Percentiles rank a stretch among this genome's conserved stretches.
Evolutionary conservation across 768 basidiomycete species (phyloP).

Genomic region (Boletus sp.): DNA sequence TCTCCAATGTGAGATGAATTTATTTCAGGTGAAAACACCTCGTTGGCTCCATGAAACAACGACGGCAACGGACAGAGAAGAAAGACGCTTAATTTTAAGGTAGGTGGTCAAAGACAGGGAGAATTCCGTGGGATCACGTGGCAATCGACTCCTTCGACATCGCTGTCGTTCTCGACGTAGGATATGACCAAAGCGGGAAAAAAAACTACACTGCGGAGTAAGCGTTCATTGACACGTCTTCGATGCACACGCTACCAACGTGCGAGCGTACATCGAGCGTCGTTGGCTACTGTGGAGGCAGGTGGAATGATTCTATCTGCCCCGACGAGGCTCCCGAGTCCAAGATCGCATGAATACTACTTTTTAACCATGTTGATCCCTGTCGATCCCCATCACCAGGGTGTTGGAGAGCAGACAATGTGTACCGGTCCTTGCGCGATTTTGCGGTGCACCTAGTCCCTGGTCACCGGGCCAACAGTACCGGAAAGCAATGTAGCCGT

Average conservation of each 20-base stretch:
- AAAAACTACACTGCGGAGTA: background rate
- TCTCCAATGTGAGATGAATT: background rate
- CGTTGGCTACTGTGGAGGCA: too few relatives aligned
- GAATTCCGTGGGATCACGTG: background rate
- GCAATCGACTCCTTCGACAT: background rate
- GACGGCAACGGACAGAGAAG: too few relatives aligned
- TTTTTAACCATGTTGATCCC: background rate
- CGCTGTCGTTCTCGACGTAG: background rate
- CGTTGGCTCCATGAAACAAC: too few relatives aligned
- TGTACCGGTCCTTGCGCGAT: slow-evolving; percentile 15
- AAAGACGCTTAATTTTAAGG: too few relatives aligned
- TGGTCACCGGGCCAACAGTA: background rate
- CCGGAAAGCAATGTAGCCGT: background rate
- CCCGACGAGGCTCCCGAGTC: background rate
- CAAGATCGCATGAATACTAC: background rate
- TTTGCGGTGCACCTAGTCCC: slow-evolving; percentile 2
- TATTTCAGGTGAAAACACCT: too few relatives aligned
- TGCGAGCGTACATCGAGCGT: background rate
- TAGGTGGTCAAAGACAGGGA: too few relatives aligned
- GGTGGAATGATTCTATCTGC: background rate
- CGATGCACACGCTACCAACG: background rate
- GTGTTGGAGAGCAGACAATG: too few relatives aligned
- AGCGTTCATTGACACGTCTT: background rate
- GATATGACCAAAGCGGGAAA: background rate
- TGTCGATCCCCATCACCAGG: background rate